Conservation (phyloP, 805 yeast species). For the Monosporozyma aerobia region DNA sequence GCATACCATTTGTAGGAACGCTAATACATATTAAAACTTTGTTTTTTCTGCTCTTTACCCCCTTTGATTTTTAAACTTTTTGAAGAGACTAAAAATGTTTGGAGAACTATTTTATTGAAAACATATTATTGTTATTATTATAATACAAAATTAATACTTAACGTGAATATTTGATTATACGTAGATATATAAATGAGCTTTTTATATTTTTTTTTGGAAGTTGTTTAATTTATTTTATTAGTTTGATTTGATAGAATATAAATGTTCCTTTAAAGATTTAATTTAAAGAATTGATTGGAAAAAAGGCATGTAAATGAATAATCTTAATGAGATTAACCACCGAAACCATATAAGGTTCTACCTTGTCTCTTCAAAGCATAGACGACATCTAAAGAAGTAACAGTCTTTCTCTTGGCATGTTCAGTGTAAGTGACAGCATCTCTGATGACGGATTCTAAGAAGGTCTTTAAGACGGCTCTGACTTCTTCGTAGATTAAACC, state of each 20-base stretch:
- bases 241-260: neutral
- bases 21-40: no score
- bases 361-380: conserved; percentile 99
- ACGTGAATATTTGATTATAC: neutral
- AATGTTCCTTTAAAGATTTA: neutral
- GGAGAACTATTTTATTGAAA: neutral
- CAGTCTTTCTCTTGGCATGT: conserved; percentile 99
- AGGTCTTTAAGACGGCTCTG: conserved; percentile 90
- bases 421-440: conserved; percentile 99
- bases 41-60: no score
- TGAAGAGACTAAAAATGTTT: no score
- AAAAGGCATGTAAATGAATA: neutral
- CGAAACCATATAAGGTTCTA: conserved; percentile 99
- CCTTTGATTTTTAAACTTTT: no score
- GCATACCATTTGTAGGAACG: no score
- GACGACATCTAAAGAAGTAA: conserved; percentile 96
- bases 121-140: neutral
- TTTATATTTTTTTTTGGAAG: neutral
- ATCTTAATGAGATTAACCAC: conserved; percentile 56
- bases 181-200: neutral
- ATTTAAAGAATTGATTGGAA: neutral
- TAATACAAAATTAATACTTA: neutral
- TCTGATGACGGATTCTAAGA: conserved; percentile 95
- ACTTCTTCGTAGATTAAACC: conserved; percentile 98
- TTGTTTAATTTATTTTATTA: neutral